These are phyloP conservation scores for Melampsora americana DNA, from an alignment of 1,284 basidiomycete genomes.

Conservation along the genomic window DNA sequence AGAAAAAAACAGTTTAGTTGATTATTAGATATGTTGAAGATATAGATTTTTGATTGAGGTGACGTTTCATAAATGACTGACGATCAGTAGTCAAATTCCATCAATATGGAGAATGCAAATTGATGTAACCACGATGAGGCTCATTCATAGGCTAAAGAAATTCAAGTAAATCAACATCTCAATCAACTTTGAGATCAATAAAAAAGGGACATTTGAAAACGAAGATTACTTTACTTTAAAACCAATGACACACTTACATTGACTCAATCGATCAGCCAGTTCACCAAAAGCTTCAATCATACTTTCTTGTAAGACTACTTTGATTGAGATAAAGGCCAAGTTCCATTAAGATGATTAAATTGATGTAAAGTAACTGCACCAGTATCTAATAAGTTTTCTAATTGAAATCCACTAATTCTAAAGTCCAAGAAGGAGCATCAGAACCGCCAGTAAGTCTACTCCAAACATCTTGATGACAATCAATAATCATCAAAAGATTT, in stretches of 20 bases:
- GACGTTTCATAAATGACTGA: slow-evolving; percentile 66
- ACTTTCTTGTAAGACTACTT: slow-evolving; percentile 75
- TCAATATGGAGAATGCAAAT: slow-evolving; percentile 72
- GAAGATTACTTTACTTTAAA: slow-evolving; percentile 62
- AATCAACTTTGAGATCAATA: not conserved
- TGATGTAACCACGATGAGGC: slow-evolving; percentile 87
- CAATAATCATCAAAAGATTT: slow-evolving; percentile 75
- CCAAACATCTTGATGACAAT: slow-evolving; percentile 68
- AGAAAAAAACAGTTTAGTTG: slow-evolving; percentile 46
- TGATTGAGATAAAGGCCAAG: slow-evolving; percentile 58
- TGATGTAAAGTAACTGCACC: slow-evolving; percentile 68
- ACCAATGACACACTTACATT: slow-evolving; percentile 75
- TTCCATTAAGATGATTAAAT: slow-evolving; percentile 55
- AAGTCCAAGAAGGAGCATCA: slow-evolving; percentile 68
- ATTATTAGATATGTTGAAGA: too few relatives aligned
- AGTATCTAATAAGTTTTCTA: slow-evolving; percentile 65
- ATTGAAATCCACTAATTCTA: slow-evolving; percentile 59
- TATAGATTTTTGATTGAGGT: slow-evolving; percentile 50
- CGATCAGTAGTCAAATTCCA: slow-evolving; percentile 94
- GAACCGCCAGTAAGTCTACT: slow-evolving; percentile 83
- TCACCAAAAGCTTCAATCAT: slow-evolving; percentile 75
- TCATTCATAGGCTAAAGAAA: slow-evolving; percentile 70
- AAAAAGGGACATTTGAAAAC: not conserved
- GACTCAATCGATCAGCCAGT: slow-evolving; percentile 68
- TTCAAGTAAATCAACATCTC: not conserved